phyloP scores from a whole-genome alignment of 345 rosid genomes.

The Ceriops decandra region DNA sequence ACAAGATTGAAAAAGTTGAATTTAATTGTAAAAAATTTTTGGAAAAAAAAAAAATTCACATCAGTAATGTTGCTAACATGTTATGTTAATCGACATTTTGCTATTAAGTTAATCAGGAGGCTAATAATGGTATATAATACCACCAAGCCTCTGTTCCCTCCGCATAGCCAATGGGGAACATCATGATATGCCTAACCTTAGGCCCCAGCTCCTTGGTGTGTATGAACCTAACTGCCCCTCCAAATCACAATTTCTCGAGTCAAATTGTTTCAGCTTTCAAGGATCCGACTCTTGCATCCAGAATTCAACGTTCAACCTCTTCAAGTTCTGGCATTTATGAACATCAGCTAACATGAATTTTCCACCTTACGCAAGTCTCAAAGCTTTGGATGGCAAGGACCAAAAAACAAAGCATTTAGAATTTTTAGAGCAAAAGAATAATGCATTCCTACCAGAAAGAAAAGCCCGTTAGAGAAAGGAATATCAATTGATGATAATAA shows the following conservation, averaged over 20 bases:
- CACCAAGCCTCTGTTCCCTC: background rate
- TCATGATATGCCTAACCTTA: constrained; percentile 13
- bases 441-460: background rate
- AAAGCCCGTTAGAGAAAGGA: background rate
- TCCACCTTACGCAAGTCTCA: constrained; percentile 2
- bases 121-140: background rate
- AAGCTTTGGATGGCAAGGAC: background rate
- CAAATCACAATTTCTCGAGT: constrained; percentile 1
- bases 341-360: constrained; percentile 5
- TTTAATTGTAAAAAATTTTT: too few relatives aligned
- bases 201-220: constrained; percentile 27
- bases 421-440: background rate
- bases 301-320: constrained; percentile 15
- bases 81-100: too few relatives aligned
- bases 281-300: background rate
- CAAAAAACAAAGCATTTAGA: background rate
- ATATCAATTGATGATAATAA: background rate
- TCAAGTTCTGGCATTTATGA: background rate
- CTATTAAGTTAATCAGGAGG: too few relatives aligned
- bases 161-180: constrained; percentile 14
- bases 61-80: too few relatives aligned
- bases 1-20: too few relatives aligned
- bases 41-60: too few relatives aligned
- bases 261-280: constrained; percentile 12
- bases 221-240: constrained; percentile 30